phyloP scores from a whole-genome alignment of 2,329 filamentous ascomycete genomes.

The Xylariales sp. region DNA sequence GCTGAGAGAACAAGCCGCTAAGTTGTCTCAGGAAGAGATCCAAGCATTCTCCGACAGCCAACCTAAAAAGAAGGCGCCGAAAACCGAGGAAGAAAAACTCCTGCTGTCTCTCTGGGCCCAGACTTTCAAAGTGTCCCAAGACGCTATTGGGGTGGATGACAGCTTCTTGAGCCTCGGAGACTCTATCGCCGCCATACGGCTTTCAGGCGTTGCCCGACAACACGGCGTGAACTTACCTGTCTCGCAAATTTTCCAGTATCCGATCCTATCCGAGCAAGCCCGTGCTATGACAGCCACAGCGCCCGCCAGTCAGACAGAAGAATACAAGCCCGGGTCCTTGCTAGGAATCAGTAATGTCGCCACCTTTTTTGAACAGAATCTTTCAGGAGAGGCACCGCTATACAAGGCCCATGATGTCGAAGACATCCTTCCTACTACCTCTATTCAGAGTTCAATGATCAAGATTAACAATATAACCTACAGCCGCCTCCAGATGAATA shows the following conservation, averaged over 20 bases:
- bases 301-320: background rate
- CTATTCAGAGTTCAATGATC: constrained; percentile 16
- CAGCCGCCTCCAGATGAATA: constrained; percentile 15
- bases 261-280: constrained; percentile 22
- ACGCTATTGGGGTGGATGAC: constrained; percentile 20
- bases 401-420: constrained; percentile 24
- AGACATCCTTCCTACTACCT: constrained; percentile 30
- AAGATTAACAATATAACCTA: constrained; percentile 17
- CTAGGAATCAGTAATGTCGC: constrained; percentile 12
- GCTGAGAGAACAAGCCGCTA: constrained; percentile 32
- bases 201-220: constrained; percentile 18
- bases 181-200: constrained; percentile 31
- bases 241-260: constrained; percentile 23
- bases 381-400: background rate
- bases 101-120: constrained; percentile 29
- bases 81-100: constrained; percentile 15
- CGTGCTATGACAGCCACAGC: background rate
- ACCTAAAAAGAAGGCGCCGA: background rate
- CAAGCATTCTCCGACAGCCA: constrained; percentile 3
- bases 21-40: constrained; percentile 14
- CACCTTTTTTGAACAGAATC: constrained; percentile 20
- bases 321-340: constrained; percentile 22
- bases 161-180: constrained; percentile 33
- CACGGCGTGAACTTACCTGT: constrained; percentile 17
- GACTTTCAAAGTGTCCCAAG: constrained; percentile 17